Percentiles rank a stretch among this genome's conserved stretches.
Evolutionary conservation across 2,329 filamentous ascomycete genomes (phyloP).

Genomic region (Ophiostoma sp.): DNA sequence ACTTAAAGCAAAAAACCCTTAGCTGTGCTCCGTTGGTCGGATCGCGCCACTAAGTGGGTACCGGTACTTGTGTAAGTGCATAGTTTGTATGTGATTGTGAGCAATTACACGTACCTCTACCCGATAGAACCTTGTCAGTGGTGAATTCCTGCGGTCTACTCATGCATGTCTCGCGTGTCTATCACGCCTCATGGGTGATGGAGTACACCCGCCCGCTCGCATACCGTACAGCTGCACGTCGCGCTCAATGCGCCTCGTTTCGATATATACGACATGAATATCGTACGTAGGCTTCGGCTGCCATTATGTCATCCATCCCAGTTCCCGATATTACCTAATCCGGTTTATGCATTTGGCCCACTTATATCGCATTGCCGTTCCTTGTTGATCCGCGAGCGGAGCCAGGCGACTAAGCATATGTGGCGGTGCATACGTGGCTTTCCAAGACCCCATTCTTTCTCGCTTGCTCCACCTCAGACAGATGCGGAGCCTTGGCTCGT

Average conservation of each 20-base stretch:
- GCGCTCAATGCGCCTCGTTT: too few relatives aligned
- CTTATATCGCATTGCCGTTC: too few relatives aligned
- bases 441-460: not conserved
- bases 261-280: too few relatives aligned
- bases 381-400: not conserved
- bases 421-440: not conserved
- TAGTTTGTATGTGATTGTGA: not conserved
- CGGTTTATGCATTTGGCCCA: too few relatives aligned
- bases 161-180: too few relatives aligned
- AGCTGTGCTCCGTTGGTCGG: slow-evolving; percentile 15
- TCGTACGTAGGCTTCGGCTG: too few relatives aligned
- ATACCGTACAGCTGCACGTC: too few relatives aligned
- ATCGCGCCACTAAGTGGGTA: slow-evolving; percentile 17
- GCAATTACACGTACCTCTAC: not conserved
- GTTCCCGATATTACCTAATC: too few relatives aligned
- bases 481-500: not conserved
- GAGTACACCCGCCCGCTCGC: too few relatives aligned
- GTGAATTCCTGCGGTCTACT: too few relatives aligned
- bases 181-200: too few relatives aligned
- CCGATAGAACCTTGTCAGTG: not conserved
- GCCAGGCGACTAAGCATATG: not conserved
- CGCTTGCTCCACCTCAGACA: not conserved
- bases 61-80: not conserved
- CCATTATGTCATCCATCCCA: too few relatives aligned
- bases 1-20: not conserved